phyloP scores from a whole-genome alignment of 371 early-diverging fungal genomes.

The Lichtheimia ramosa region DNA sequence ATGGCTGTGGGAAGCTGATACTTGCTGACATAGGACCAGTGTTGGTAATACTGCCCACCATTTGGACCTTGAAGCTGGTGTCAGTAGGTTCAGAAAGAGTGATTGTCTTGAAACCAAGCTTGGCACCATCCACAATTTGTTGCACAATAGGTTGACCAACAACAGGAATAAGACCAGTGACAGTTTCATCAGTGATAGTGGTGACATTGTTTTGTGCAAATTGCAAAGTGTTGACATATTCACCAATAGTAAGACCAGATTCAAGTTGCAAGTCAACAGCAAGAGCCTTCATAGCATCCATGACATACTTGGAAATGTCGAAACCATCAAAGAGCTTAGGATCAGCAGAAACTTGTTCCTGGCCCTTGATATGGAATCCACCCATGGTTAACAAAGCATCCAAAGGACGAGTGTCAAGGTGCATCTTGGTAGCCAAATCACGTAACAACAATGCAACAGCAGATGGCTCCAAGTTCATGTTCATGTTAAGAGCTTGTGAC shows the following conservation, averaged over 20 bases:
- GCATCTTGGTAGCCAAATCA: constrained; percentile 40
- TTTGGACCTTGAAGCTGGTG: constrained; percentile 44
- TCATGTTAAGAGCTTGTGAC: constrained; percentile 31
- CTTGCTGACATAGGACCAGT: constrained; percentile 61
- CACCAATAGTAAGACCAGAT: constrained; percentile 49
- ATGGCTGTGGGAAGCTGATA: constrained; percentile 53
- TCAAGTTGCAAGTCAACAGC: constrained; percentile 49
- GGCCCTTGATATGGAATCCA: constrained; percentile 36
- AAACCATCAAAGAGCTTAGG: constrained; percentile 41
- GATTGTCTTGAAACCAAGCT: constrained; percentile 46
- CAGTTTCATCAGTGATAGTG: constrained; percentile 38
- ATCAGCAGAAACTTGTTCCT: constrained; percentile 33
- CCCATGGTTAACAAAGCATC: constrained; percentile 50
- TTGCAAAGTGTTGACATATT: constrained; percentile 42
- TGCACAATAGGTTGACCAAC: constrained; percentile 58
- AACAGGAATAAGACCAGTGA: constrained; percentile 49
- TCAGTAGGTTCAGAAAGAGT: constrained; percentile 48
- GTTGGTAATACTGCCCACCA: constrained; percentile 49
- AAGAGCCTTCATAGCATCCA: constrained; percentile 51
- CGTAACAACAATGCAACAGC: constrained; percentile 45
- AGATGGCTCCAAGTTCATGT: constrained; percentile 40
- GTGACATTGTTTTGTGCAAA: constrained; percentile 54
- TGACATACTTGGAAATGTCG: constrained; percentile 45
- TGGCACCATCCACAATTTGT: constrained; percentile 45
- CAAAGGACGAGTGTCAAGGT: constrained; percentile 41